phyloP scores from a whole-genome alignment of 2,329 filamentous ascomycete genomes.

The Cercospora nicotianae region DNA sequence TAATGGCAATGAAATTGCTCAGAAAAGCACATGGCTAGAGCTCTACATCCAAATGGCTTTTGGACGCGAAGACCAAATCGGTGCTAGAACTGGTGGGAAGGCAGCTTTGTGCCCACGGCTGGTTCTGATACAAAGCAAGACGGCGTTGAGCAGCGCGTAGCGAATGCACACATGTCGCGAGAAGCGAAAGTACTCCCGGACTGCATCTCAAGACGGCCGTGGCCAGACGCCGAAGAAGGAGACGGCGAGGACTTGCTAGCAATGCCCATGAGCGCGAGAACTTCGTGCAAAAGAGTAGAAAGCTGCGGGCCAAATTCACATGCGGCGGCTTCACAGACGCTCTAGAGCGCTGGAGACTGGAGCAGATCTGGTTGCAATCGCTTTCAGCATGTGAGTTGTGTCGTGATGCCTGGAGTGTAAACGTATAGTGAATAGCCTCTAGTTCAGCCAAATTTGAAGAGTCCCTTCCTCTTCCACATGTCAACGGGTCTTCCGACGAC shows the following conservation, averaged over 20 bases:
- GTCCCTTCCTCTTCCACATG: background rate
- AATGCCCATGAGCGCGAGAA: background rate
- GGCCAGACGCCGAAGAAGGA: background rate
- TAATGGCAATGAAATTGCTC: background rate
- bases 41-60: no score
- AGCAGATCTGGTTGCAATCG: background rate
- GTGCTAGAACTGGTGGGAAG: background rate
- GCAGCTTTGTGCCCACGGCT: background rate
- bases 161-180: background rate
- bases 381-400: background rate
- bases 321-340: background rate
- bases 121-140: background rate
- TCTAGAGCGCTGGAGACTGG: background rate
- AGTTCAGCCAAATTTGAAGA: background rate
- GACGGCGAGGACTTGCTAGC: background rate
- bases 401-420: background rate
- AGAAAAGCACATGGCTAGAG: background rate
- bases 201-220: background rate
- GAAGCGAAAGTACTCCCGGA: background rate
- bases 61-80: background rate
- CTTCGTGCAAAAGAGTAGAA: background rate
- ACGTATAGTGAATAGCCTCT: background rate
- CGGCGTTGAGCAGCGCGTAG: background rate
- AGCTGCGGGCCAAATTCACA: background rate
- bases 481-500: background rate